Evolutionary conservation across 73 alveolate species (phyloP).

Genomic region (Diophrys sp.): DNA sequence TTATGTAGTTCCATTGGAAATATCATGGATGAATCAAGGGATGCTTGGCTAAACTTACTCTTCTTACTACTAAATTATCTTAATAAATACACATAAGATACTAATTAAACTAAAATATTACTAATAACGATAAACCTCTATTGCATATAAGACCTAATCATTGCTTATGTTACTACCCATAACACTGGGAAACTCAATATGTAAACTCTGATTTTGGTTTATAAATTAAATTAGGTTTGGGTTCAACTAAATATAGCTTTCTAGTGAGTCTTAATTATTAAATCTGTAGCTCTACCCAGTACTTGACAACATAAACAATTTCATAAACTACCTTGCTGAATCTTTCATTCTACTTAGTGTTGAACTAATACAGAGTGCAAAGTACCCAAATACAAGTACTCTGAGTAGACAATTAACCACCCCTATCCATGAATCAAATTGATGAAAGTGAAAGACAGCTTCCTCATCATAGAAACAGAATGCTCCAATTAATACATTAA

Average conservation of each 20-base stretch:
- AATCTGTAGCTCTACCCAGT: too few relatives aligned
- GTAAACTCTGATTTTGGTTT: too few relatives aligned
- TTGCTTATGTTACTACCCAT: not conserved
- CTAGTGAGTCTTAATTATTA: too few relatives aligned
- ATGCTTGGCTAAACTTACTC: not conserved
- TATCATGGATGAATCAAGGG: not conserved
- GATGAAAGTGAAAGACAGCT: too few relatives aligned
- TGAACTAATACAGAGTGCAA: too few relatives aligned
- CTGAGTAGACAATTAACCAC: too few relatives aligned
- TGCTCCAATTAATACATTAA: too few relatives aligned
- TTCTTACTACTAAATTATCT: not conserved
- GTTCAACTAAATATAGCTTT: too few relatives aligned
- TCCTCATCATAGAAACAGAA: too few relatives aligned
- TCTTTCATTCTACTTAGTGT: not conserved
- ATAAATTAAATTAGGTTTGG: too few relatives aligned
- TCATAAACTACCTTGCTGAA: not conserved
- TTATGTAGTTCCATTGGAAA: not conserved
- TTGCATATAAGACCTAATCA: not conserved
- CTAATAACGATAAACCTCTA: not conserved
- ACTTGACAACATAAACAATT: not conserved
- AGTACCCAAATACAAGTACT: not conserved
- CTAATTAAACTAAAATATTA: not conserved
- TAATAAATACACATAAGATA: not conserved
- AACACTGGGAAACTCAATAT: not conserved
- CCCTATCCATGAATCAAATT: too few relatives aligned